Evolutionary conservation across 352 stramenopile genomes (phyloP), one percentile per base, ranked within the genome.

Genomic region (Phytophthora cajani): DNA sequence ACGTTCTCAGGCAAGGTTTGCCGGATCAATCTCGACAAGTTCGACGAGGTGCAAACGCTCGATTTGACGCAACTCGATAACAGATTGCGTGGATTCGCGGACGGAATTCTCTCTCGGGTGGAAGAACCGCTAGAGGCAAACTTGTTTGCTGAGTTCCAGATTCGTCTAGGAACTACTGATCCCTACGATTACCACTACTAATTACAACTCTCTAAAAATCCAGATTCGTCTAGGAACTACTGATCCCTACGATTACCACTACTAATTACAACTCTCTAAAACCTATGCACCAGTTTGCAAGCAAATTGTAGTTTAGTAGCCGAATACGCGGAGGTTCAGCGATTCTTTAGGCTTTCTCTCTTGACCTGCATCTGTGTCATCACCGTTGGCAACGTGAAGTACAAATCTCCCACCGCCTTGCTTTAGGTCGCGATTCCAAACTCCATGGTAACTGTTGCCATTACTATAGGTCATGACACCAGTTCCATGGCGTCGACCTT

Each of bases 361-460:
- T 27, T 53, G 59, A 5, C 17, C 44, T 17, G 9, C 32, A 59
- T 30, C 38, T 23, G 51, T 1, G 23, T 58, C 25, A 10, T 74
- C 16, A 0, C 61, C 64, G 19, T 38, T 42, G 8, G 51, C 55
- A 27, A 90, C 79, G 2, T 75, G 69, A 12, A 93, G 59, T 27
- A 83, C 55, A 47, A 92, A 95, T 63, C 78, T 88, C 4, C 93
- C 93, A 1, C 91, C 82, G 23, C 89, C 92, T 65, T 97, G 85
- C 27, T 94, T 90, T 58, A 95, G 85, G 66, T 97, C 93, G 25
- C 88, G 78, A 58, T 88, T 84, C 93, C 93, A 98, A 21, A 90
- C 75, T 6, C 95, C 95, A 30, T 91, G 81, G 67, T 91, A 97
- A 8, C 76, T 74, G 59, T 96, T 96, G 21, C 91, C 90, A 55